Evolutionary conservation across 768 basidiomycete genomes (phyloP).

Genomic region (Lactarius evosmus): DNA sequence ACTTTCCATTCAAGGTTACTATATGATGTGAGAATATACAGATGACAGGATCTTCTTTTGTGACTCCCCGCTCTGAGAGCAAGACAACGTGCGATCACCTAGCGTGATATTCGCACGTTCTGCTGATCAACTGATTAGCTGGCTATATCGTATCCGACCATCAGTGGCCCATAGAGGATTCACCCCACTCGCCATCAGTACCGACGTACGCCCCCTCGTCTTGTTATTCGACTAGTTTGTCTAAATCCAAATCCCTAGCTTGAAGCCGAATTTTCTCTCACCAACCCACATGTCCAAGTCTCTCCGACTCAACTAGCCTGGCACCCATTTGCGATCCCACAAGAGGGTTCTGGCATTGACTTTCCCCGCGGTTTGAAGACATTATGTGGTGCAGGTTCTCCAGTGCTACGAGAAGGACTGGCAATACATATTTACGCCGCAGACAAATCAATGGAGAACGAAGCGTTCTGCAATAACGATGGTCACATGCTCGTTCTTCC

Average conservation of each 20-base stretch:
- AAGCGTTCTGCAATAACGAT: conserved; percentile 60
- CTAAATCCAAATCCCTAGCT: conserved; percentile 38
- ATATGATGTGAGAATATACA: conserved; percentile 28
- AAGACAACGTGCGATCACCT: conserved; percentile 43
- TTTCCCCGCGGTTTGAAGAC: conserved; percentile 63
- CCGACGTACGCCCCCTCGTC: conserved; percentile 43
- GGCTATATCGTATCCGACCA: conserved; percentile 65
- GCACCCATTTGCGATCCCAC: conserved; percentile 57
- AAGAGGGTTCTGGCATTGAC: conserved; percentile 41
- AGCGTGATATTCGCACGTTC: background rate
- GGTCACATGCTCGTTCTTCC: conserved; percentile 68
- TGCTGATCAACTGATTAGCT: conserved; percentile 37
- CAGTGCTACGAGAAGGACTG: conserved; percentile 59
- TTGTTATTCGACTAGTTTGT: background rate
- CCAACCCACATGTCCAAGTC: conserved; percentile 58
- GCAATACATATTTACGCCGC: conserved; percentile 62
- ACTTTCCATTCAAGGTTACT: background rate
- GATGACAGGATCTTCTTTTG: conserved; percentile 61
- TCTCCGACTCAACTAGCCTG: conserved; percentile 66
- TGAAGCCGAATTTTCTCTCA: conserved; percentile 58
- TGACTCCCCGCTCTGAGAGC: conserved; percentile 54
- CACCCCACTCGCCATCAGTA: conserved; percentile 51
- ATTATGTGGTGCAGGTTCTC: conserved; percentile 59
- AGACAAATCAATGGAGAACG: conserved; percentile 57
- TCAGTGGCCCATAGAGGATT: conserved; percentile 68